Base-by-base conservation (phyloP, 1,284 basidiomycete species). In the Ganoderma resinaceum region DNA sequence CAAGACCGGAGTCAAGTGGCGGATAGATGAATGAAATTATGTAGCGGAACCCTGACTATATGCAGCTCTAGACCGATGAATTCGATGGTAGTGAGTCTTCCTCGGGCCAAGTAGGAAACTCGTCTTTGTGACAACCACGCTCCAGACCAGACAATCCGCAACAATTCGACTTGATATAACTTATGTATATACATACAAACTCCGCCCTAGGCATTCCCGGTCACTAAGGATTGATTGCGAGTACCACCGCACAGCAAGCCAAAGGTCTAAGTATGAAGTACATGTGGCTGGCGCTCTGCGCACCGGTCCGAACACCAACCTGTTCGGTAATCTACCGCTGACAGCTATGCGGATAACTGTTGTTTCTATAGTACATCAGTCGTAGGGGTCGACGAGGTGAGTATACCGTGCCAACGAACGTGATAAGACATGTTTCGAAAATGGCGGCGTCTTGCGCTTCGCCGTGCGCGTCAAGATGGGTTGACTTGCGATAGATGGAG, bases 301-400 rank as follows among this genome's bases (percentile, higher is more conserved):
- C 63, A 58, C 57, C 61, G 55, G 57, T 43, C 62, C 65, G 31
- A 66, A 61, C 57, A 63, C 40, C 61, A 37, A 66, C 20, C 26
- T 33, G 42, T 42, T 53, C 26, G 23, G 58, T 66, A 49, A 66
- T 66, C 66, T 68, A 29, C 33, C 33, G 55, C 55, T 16, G 55
- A 37, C 20, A 58, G 52, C 42, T 53, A 33, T 40, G 26, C 26
- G 52, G 46, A 66, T 61, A 53, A 42, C 18, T 59, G 65, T 66
- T 68, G 65, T 61, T 64, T 70, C 69, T 72, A 72, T 67, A 69
- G 67, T 72, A 70, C 71, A 72, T 66, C 63, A 64, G 67, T 57
- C 58, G 52, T 63, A 46, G 20, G 61, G 31, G 52, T 58, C 33
- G 62, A 66, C 26, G 42, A 58, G 43, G 14, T 49, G 55, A 59